Percentiles rank a stretch among this genome's conserved stretches.
These are phyloP conservation scores for Spergularia azorica DNA, from an alignment of 179 eudicot species.

Conservation along the genomic window DNA sequence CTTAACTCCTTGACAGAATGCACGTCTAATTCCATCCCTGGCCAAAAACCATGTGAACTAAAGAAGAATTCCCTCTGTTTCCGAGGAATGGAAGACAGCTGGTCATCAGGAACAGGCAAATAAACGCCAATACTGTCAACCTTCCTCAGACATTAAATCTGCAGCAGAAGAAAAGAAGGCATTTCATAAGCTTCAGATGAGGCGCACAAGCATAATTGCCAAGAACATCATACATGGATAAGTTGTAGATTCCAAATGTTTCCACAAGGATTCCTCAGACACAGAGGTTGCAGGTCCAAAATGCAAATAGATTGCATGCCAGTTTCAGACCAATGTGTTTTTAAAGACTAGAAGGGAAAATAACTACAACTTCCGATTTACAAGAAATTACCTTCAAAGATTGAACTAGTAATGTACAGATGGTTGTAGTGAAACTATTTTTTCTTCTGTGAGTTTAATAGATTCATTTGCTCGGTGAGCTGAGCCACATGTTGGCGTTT, in stretches of 20 bases:
- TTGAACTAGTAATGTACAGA: slow-evolving; percentile 34
- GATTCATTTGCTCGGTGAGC: slow-evolving; percentile 71
- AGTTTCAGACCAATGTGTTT: background rate
- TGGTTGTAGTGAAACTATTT: slow-evolving; percentile 32
- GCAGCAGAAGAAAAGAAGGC: slow-evolving; percentile 7
- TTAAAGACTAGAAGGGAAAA: background rate
- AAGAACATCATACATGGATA: background rate
- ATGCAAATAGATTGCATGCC: background rate
- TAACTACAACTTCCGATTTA: background rate
- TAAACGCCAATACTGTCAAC: background rate
- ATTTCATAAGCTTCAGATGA: background rate
- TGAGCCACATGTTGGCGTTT: slow-evolving; percentile 50
- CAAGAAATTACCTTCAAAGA: slow-evolving; percentile 30
- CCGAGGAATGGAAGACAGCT: slow-evolving; percentile 8
- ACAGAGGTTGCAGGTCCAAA: background rate
- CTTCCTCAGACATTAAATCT: slow-evolving; percentile 24
- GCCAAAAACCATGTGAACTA: slow-evolving; percentile 16
- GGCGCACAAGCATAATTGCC: background rate
- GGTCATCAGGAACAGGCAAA: slow-evolving; percentile 12
- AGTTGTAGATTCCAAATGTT: slow-evolving; percentile 1
- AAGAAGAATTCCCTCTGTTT: background rate
- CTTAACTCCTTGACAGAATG: slow-evolving; percentile 16
- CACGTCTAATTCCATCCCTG: slow-evolving; percentile 10
- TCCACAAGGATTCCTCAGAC: background rate
- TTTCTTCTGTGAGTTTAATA: slow-evolving; percentile 48